Evolutionary conservation across 2,329 filamentous ascomycete genomes (phyloP).

Genomic region (Alternaria conjuncta): DNA sequence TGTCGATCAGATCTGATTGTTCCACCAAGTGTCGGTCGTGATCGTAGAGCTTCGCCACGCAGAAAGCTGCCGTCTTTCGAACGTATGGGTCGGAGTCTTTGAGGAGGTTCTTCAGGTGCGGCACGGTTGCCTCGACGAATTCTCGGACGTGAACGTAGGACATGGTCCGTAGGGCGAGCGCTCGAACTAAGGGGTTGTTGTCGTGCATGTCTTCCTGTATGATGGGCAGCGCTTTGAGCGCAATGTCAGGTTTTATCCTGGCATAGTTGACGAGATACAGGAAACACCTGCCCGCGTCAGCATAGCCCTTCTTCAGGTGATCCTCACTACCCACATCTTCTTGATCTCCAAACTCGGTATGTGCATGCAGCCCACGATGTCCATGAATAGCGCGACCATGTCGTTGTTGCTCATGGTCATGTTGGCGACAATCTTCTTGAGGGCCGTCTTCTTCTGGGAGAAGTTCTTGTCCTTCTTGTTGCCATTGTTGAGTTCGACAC

Average conservation of each 20-base stretch:
- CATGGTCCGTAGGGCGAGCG: constrained; percentile 90
- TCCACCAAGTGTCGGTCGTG: constrained; percentile 93
- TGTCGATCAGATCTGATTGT: constrained; percentile 87
- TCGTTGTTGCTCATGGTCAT: constrained; percentile 99
- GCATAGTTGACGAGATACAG: constrained; percentile 97
- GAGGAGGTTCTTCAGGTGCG: constrained; percentile 81
- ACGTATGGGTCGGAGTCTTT: constrained; percentile 93
- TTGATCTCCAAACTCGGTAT: constrained; percentile 96
- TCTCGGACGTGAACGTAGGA: constrained; percentile 97
- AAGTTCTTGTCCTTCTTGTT: constrained; percentile 99
- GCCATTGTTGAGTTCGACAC: constrained; percentile 89
- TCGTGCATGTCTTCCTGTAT: constrained; percentile 94
- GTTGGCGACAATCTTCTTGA: constrained; percentile 99
- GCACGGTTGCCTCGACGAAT: constrained; percentile 89
- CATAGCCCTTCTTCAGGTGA: background rate
- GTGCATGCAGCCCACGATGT: constrained; percentile 94
- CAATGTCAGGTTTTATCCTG: constrained; percentile 90
- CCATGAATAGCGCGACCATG: constrained; percentile 96
- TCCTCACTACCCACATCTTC: constrained; percentile 78
- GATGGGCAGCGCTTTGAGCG: constrained; percentile 88
- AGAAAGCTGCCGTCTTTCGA: constrained; percentile 94
- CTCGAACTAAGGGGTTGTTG: constrained; percentile 87
- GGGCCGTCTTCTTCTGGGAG: constrained; percentile 91
- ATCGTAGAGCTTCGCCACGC: constrained; percentile 96
- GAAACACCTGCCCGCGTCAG: constrained; percentile 77